These are phyloP conservation scores for Nissolia schottii DNA, from an alignment of 306 rosid genomes.

Conservation along the genomic window DNA sequence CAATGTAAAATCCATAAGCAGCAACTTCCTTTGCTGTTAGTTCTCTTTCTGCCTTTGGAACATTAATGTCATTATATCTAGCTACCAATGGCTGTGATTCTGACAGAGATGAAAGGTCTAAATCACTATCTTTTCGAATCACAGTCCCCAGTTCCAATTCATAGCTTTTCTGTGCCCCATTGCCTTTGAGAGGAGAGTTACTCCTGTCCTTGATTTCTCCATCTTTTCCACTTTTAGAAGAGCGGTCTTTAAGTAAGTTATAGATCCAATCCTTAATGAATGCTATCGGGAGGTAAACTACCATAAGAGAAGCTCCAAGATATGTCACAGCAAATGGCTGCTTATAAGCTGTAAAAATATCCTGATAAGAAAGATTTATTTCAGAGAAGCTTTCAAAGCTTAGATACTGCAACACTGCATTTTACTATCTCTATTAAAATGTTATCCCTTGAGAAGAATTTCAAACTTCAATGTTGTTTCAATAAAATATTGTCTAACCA, in stretches of 20 bases:
- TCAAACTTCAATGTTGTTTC: neutral
- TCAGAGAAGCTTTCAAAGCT: conserved; percentile 27
- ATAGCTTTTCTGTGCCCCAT: conserved; percentile 37
- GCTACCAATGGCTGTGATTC: conserved; percentile 68
- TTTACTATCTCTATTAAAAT: neutral
- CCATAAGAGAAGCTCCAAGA: conserved; percentile 99
- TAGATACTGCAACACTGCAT: conserved; percentile 12
- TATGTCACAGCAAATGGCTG: conserved; percentile 98
- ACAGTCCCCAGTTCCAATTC: conserved; percentile 56
- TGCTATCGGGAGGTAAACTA: conserved; percentile 94
- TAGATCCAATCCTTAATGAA: conserved; percentile 86
- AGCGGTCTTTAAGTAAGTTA: conserved; percentile 46
- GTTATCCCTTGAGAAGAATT: neutral
- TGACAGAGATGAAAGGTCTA: conserved; percentile 43
- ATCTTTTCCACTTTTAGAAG: conserved; percentile 63
- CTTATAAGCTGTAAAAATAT: conserved; percentile 72
- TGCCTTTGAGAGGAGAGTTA: conserved; percentile 42
- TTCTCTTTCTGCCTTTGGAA: conserved; percentile 42
- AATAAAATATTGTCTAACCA: neutral
- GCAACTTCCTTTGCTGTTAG: conserved; percentile 72
- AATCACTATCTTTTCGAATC: conserved; percentile 64
- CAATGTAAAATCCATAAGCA: conserved; percentile 78
- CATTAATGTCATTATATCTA: conserved; percentile 45
- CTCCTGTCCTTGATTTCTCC: conserved; percentile 34
- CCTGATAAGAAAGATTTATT: conserved; percentile 43